Evolutionary conservation across 108 stramenopile genomes (phyloP).

Genomic region (Heterococcus sp.): DNA sequence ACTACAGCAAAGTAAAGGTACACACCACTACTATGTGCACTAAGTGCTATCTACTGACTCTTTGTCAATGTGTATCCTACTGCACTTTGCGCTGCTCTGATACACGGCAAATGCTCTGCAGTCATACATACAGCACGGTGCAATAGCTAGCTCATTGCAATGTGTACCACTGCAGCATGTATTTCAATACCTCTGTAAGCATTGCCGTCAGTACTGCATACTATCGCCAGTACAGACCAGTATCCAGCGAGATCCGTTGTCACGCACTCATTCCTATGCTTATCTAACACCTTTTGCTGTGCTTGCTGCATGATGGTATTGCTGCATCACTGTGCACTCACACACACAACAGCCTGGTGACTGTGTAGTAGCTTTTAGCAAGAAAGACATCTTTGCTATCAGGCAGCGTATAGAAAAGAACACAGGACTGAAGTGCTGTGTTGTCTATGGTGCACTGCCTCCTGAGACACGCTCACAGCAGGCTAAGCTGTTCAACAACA

Average conservation of each 20-base stretch:
- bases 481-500: conserved; percentile 81
- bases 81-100: too few relatives aligned
- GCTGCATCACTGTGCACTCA: not conserved
- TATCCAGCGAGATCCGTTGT: too few relatives aligned
- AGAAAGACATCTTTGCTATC: conserved; percentile 76
- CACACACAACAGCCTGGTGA: conserved; percentile 4
- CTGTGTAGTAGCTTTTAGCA: conserved; percentile 78
- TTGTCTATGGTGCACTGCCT: conserved; percentile 88
- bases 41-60: too few relatives aligned
- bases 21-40: too few relatives aligned
- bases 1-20: conserved; percentile 34
- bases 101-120: too few relatives aligned
- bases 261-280: too few relatives aligned
- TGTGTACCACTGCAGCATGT: too few relatives aligned
- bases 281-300: too few relatives aligned
- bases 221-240: too few relatives aligned
- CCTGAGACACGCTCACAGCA: conserved; percentile 82
- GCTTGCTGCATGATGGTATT: not conserved
- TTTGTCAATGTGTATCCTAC: too few relatives aligned
- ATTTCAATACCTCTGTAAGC: not conserved
- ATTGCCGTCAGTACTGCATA: not conserved
- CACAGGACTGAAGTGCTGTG: conserved; percentile 79
- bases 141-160: too few relatives aligned
- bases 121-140: too few relatives aligned
- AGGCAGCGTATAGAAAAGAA: conserved; percentile 75